phyloP scores from a whole-genome alignment of 345 rosid species.

The sweet orange (Citrus sinensis) region DNA sequence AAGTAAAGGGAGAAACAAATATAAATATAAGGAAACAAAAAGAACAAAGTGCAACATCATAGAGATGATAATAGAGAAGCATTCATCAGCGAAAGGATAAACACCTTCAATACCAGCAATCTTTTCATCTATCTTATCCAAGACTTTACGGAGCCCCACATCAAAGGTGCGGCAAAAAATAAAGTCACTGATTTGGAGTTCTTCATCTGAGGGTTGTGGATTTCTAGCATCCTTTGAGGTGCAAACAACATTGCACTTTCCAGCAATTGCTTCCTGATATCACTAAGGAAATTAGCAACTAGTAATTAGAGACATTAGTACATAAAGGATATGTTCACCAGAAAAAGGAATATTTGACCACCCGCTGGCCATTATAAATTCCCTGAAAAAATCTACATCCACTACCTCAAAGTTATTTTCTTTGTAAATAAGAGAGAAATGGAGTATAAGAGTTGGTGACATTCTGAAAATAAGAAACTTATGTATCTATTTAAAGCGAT shows the following conservation, averaged over 20 bases:
- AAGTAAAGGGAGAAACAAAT: not conserved
- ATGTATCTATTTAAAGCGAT: not conserved
- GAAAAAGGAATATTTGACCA: not conserved
- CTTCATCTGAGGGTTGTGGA: constrained; percentile 53
- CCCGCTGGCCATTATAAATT: not conserved
- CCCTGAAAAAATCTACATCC: not conserved
- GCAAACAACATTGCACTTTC: constrained; percentile 89
- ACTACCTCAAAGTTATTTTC: not conserved
- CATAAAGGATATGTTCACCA: not conserved
- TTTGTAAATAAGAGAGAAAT: not conserved
- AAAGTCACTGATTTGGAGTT: constrained; percentile 54
- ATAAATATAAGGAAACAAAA: constrained; percentile 12
- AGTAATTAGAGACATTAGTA: not conserved
- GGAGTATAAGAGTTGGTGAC: not conserved
- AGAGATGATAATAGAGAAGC: not conserved
- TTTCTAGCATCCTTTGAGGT: constrained; percentile 72
- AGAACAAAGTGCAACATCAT: not conserved
- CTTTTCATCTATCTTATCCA: constrained; percentile 55
- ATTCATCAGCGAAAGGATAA: constrained; percentile 7
- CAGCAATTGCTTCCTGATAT: constrained; percentile 77
- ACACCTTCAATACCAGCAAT: constrained; percentile 72
- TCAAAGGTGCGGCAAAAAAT: constrained; percentile 72
- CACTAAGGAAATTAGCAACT: constrained; percentile 1
- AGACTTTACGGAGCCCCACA: constrained; percentile 42
- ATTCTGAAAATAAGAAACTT: not conserved